These are phyloP conservation scores for Fusarium compactum DNA, from an alignment of 2,329 filamentous ascomycete genomes.

Conservation along the genomic window DNA sequence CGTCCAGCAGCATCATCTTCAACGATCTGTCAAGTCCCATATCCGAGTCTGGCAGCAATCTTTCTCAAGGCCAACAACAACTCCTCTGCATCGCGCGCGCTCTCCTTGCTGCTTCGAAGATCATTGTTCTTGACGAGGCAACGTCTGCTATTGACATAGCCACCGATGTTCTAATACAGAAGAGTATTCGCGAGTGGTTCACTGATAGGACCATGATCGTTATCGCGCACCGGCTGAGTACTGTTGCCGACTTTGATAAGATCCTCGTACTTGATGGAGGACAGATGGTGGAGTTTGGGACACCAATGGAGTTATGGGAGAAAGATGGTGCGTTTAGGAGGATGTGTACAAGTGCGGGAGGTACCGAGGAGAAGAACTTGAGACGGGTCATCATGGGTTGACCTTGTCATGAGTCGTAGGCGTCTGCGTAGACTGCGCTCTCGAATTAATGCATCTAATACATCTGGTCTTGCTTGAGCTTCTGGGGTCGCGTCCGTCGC, in stretches of 20 bases:
- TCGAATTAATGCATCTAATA: no score
- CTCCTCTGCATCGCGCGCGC: conserved; percentile 79
- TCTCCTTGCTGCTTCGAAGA: conserved; percentile 75
- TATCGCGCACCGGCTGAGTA: conserved; percentile 79
- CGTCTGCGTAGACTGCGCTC: background rate
- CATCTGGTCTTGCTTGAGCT: background rate
- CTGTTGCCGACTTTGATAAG: conserved; percentile 79
- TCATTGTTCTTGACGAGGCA: conserved; percentile 84
- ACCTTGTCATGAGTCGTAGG: background rate
- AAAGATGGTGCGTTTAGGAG: conserved; percentile 65
- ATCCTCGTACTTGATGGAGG: conserved; percentile 78
- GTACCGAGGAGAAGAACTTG: conserved; percentile 60
- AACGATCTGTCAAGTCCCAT: conserved; percentile 67
- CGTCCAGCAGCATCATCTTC: background rate
- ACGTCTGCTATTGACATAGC: conserved; percentile 81
- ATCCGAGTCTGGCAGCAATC: conserved; percentile 77
- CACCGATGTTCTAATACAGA: conserved; percentile 78
- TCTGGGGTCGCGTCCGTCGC: background rate
- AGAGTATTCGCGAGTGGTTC: conserved; percentile 77
- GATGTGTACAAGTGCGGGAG: conserved; percentile 70
- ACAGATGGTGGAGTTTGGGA: conserved; percentile 73
- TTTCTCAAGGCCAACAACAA: conserved; percentile 80
- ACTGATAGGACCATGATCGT: conserved; percentile 76
- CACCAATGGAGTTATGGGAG: conserved; percentile 70
- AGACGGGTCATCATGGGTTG: conserved; percentile 55